These are phyloP conservation scores for Eragrostis curvula DNA, from an alignment of 176 grass and related monocot species.

Conservation along the genomic window DNA sequence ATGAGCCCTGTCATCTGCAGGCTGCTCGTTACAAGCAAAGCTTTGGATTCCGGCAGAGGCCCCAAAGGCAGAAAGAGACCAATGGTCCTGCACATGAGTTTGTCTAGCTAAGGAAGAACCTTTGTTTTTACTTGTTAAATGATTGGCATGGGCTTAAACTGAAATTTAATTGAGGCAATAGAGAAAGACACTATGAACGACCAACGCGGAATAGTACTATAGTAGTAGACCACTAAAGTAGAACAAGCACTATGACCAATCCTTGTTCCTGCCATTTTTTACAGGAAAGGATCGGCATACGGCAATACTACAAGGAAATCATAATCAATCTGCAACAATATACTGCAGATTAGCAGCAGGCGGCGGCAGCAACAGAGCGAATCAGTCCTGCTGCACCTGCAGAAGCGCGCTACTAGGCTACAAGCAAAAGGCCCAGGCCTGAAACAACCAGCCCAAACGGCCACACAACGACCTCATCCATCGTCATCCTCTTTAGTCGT, in stretches of 20 bases:
- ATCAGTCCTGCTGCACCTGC: too few relatives aligned
- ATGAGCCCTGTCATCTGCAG: not conserved
- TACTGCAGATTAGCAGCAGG: not conserved
- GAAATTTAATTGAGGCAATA: not conserved
- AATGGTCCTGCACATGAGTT: constrained; percentile 23
- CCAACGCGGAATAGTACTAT: not conserved
- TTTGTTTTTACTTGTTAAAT: not conserved
- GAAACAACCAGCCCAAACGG: too few relatives aligned
- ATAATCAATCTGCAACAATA: not conserved
- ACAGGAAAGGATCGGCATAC: constrained; percentile 53
- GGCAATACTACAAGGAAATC: not conserved
- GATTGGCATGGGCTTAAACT: not conserved
- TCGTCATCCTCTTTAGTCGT: constrained; percentile 30
- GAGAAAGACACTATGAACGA: not conserved
- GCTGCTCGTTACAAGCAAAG: constrained; percentile 22
- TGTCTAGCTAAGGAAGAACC: too few relatives aligned
- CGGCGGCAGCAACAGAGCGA: not conserved
- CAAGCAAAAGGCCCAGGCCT: not conserved
- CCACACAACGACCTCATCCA: too few relatives aligned
- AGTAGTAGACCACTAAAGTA: not conserved
- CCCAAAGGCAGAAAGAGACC: constrained; percentile 11
- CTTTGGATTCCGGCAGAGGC: constrained; percentile 47
- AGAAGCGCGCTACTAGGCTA: not conserved
- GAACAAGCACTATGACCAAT: constrained; percentile 35
- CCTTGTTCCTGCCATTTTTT: constrained; percentile 64